phyloP scores from a whole-genome alignment of 768 basidiomycete genomes.

The Trametes maxima region DNA sequence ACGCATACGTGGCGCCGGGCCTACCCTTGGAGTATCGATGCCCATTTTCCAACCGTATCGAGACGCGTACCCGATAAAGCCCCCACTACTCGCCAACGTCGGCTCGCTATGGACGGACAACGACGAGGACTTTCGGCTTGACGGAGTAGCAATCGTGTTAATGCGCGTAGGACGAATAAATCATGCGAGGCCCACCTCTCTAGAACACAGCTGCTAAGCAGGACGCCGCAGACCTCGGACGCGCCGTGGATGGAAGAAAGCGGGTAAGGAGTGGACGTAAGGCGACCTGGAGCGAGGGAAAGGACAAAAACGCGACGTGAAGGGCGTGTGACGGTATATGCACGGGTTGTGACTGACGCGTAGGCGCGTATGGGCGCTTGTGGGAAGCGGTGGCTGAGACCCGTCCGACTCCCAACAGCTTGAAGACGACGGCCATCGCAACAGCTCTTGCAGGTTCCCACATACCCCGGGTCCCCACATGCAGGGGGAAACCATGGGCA shows the following conservation, averaged over 20 bases:
- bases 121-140: background rate
- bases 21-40: too few relatives aligned
- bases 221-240: background rate
- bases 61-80: too few relatives aligned
- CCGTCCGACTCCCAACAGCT: background rate
- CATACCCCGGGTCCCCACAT: background rate
- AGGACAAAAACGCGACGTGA: slow-evolving; percentile 20
- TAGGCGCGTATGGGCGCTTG: slow-evolving; percentile 1
- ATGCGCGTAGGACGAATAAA: background rate
- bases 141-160: background rate
- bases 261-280: background rate
- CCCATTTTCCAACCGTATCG: too few relatives aligned
- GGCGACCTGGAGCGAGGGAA: background rate
- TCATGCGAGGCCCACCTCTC: background rate
- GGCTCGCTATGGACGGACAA: background rate
- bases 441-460: background rate
- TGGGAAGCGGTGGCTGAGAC: background rate
- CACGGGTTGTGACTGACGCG: slow-evolving; percentile 21
- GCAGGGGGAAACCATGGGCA: slow-evolving; percentile 5
- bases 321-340: slow-evolving; percentile 6
- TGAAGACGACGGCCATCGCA: background rate
- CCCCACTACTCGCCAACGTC: background rate
- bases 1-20: too few relatives aligned
- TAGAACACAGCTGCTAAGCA: too few relatives aligned
- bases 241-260: background rate